These are phyloP conservation scores for Neoboletus magnificus DNA, from an alignment of 768 basidiomycete genomes.

Conservation along the genomic window DNA sequence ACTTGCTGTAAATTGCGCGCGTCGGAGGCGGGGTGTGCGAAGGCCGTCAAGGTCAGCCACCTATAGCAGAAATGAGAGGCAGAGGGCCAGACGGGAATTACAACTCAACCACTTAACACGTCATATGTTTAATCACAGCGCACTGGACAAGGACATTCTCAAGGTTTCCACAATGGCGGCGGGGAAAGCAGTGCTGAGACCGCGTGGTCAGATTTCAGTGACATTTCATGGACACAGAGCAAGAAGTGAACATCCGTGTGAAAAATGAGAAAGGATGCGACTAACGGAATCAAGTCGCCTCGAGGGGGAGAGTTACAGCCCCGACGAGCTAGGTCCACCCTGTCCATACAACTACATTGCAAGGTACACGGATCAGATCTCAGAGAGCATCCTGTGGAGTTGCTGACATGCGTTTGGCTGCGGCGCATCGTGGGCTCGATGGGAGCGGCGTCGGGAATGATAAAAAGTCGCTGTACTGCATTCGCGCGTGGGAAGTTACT, in stretches of 20 bases:
- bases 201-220: neutral
- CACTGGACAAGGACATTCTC: too few relatives aligned
- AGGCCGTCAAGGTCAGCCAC: neutral
- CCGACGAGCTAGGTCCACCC: neutral
- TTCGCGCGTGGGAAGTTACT: neutral
- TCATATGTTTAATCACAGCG: neutral
- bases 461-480: neutral
- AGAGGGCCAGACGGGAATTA: neutral
- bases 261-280: neutral
- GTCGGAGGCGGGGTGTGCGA: neutral
- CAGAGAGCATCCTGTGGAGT: neutral
- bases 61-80: neutral
- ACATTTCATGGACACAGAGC: neutral
- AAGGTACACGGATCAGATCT: neutral
- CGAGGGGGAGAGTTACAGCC: neutral
- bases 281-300: neutral
- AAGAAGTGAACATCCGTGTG: neutral
- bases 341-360: neutral
- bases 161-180: neutral
- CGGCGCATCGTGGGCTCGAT: neutral
- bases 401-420: neutral
- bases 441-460: neutral
- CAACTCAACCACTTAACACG: neutral
- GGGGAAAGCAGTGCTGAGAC: neutral
- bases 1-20: slow-evolving; percentile 22